Conservation (phyloP, 176 grass and related monocot genomes). For the Bonia amplexicaulis region DNA sequence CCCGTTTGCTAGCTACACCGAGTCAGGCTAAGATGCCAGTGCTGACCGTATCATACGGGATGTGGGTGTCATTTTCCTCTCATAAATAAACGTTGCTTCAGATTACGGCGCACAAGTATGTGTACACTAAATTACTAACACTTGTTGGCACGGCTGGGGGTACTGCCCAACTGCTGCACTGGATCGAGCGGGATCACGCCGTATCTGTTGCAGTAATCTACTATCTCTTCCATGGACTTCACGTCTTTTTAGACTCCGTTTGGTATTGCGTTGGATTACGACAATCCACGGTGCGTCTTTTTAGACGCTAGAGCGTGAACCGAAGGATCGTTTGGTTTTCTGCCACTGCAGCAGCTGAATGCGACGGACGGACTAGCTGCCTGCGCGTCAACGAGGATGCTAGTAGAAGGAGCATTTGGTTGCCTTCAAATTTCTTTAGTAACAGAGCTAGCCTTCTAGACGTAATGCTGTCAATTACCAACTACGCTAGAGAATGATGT, state of each 20-base stretch:
- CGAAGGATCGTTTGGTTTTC: not conserved
- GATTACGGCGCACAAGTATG: not conserved
- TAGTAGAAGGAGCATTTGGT: too few species aligned
- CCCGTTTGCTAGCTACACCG: too few species aligned
- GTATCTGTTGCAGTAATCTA: not conserved
- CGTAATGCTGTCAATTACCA: too few species aligned
- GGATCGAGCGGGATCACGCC: not conserved
- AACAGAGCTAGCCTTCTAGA: too few species aligned
- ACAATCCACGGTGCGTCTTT: not conserved
- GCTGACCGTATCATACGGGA: not conserved
- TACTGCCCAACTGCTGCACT: not conserved
- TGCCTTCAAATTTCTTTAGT: too few species aligned
- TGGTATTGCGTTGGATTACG: not conserved
- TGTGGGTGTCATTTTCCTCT: not conserved
- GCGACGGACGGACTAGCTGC: not conserved
- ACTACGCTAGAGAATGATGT: too few species aligned
- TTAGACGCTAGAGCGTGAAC: not conserved
- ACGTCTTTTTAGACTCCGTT: too few species aligned
- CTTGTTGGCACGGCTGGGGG: too few species aligned
- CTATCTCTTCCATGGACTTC: not conserved
- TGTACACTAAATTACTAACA: not conserved
- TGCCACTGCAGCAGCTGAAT: not conserved
- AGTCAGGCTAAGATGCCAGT: too few species aligned
- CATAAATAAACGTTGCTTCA: not conserved
- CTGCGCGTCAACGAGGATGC: too few species aligned